phyloP scores from a whole-genome alignment of 1,284 basidiomycete genomes.

The Cystobasidium slooffiae region DNA sequence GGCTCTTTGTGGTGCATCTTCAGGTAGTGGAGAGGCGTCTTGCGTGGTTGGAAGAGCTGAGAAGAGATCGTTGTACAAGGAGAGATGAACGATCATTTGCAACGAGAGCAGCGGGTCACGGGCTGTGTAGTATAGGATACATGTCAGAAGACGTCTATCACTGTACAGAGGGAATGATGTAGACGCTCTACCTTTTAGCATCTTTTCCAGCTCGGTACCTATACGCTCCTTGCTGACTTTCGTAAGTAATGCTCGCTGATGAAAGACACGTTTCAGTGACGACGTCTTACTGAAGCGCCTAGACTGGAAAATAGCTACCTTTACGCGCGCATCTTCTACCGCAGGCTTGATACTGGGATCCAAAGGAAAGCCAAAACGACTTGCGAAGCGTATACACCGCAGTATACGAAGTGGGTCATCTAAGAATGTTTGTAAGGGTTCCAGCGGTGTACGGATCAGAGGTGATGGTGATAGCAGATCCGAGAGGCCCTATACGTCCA shows the following conservation, averaged over 20 bases:
- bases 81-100: conserved; percentile 70
- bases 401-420: conserved; percentile 94
- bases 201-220: conserved; percentile 86
- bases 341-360: conserved; percentile 73
- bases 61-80: conserved; percentile 71
- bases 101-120: conserved; percentile 75
- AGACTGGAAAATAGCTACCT: too few species aligned
- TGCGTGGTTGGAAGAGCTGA: conserved; percentile 60
- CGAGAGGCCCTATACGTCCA: conserved; percentile 69
- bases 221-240: conserved; percentile 90
- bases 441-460: conserved; percentile 84
- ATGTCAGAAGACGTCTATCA: not conserved
- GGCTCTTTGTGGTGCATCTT: conserved; percentile 58
- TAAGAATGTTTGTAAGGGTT: conserved; percentile 83
- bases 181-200: conserved; percentile 90
- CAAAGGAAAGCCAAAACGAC: conserved; percentile 81
- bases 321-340: conserved; percentile 69
- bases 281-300: too few species aligned
- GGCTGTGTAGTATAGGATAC: conserved; percentile 59
- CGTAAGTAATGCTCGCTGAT: conserved; percentile 69
- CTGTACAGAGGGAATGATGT: too few species aligned
- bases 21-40: conserved; percentile 60
- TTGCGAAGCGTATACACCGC: conserved; percentile 88
- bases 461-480: conserved; percentile 71
- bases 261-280: too few species aligned